These are phyloP conservation scores for Dichomitus squalens DNA, from an alignment of 1,284 basidiomycete species.

Conservation along the genomic window DNA sequence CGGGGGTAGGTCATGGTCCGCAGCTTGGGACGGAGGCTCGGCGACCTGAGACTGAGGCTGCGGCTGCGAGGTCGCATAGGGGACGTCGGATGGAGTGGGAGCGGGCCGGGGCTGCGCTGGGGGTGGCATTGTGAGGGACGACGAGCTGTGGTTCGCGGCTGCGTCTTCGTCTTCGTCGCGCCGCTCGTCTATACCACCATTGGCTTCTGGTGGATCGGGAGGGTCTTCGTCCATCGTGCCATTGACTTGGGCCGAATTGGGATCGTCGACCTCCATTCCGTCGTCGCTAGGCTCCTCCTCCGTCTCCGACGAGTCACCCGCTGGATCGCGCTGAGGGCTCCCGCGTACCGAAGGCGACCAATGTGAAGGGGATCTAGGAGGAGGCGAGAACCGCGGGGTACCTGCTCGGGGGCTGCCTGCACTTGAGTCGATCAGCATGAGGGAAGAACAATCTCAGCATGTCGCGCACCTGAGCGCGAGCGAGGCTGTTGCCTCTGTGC, in stretches of 20 bases:
- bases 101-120: slow-evolving; percentile 5
- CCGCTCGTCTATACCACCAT: background rate
- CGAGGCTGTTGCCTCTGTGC: background rate
- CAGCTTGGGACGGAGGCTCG: background rate
- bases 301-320: slow-evolving; percentile 1
- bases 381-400: slow-evolving; percentile 4
- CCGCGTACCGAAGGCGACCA: slow-evolving; percentile 19
- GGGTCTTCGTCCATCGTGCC: background rate
- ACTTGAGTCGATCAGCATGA: background rate
- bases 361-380: slow-evolving; percentile 14
- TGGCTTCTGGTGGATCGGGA: background rate
- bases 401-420: background rate
- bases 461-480: background rate
- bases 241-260: background rate
- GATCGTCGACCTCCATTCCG: background rate
- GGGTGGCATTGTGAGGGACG: slow-evolving; percentile 4
- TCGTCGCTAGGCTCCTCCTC: slow-evolving; percentile 12
- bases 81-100: slow-evolving; percentile 4
- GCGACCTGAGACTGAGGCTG: background rate
- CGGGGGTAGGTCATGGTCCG: slow-evolving; percentile 10
- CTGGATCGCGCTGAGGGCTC: background rate
- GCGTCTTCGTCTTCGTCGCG: background rate
- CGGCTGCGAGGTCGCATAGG: slow-evolving; percentile 11
- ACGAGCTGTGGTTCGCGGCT: background rate
- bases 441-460: background rate